Evolutionary conservation across 2,329 filamentous ascomycete species (phyloP), one percentile per base, ranked within the genome.

Genomic region (Dactylellina sp.): DNA sequence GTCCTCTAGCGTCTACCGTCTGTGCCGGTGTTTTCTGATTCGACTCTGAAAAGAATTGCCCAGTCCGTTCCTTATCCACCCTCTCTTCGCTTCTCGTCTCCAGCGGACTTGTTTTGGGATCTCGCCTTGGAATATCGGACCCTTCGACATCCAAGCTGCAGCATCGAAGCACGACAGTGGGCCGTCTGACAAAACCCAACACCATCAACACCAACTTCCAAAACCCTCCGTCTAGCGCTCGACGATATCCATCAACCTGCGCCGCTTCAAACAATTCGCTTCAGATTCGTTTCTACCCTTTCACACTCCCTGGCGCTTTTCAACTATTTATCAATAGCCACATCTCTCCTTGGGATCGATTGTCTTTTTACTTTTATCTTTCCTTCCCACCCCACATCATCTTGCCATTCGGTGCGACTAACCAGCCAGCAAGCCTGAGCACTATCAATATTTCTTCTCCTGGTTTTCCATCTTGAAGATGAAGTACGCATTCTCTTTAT

Each of bases 401-500:
- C 22, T 44, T 22, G 18, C 32, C n/a, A n/a, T 22, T 59, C 32
- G 14, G 25, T 37, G 50, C 53, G 7, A 49, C 20, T 24, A 52
- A 25, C 22, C n/a, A 50, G 53, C 25, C 61, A 53, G 47, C 44
- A 40, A 60, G 20, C 18, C 44, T 59, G 32, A 59, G 35, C 53
- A 14, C 20, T 65, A 32, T 32, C 39, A 47, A 46, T 53, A 22
- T 18, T 53, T 14, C 53, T 42, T 28, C 24, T 7, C 6, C 49
- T 35, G 20, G 40, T 24, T 46, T 35, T 11, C 39, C 40, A n/a
- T n/a, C n/a, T n/a, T n/a, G n/a, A 64, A 52, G 18, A 72, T 72
- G 68, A 72, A 60, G 32, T 35, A 42, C 16, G 7, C 39, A 22
- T n/a, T 59, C 6, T 81, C 81, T 2, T 9, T 78, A 14, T 61